Base-by-base conservation (phyloP, 805 yeast genomes). In the Teunomyces atbi region DNA sequence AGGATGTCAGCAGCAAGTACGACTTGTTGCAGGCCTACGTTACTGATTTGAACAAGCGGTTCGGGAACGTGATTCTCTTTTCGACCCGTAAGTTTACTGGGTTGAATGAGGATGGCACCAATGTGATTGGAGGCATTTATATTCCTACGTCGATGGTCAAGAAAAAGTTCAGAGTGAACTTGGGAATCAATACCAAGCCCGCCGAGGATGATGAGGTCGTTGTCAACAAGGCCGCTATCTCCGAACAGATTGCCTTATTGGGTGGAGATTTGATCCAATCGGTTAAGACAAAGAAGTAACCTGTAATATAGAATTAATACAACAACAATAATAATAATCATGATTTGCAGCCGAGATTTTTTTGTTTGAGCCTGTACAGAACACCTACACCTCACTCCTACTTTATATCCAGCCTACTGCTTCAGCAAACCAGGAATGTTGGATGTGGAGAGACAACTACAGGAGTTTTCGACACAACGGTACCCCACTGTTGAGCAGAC, bases 121-220 rank as follows among this genome's bases (percentile, higher is more conserved):
- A 82, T 55, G 83, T 84, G 6, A 79, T 92, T 42, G 78, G 91
- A 18, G 97, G 97, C 2, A 67, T 94, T 41, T 83, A 92, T 69
- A 81, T 86, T 44, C 96, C 96, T 2, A 65, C 77, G 3, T 76
- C 78, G 32, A 65, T 79, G 50, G 68, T 73, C 15, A 78, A 79
- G 50, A 78, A 81, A 60, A 86, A 83, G 63, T 90, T 89, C 70
- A 83, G 84, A 56, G 96, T 86, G 18, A 88, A 86, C 52, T 63
- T 86, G 49, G 95, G 91, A 11, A 84, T 81, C 57, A 84, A 89
- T 56, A 75, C 84, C 46, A 75, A 78, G 58, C 95, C 96, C 1
- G 63, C 74, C 4, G 77, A 73, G 28, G 73, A 53, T 4, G 80
- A 69, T 12, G 76, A 76, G 45, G 84, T 87, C 10, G 71, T 71